Base-by-base conservation (phyloP, 495 filamentous ascomycete genomes). In the Rostrohypoxylon terebratum region DNA sequence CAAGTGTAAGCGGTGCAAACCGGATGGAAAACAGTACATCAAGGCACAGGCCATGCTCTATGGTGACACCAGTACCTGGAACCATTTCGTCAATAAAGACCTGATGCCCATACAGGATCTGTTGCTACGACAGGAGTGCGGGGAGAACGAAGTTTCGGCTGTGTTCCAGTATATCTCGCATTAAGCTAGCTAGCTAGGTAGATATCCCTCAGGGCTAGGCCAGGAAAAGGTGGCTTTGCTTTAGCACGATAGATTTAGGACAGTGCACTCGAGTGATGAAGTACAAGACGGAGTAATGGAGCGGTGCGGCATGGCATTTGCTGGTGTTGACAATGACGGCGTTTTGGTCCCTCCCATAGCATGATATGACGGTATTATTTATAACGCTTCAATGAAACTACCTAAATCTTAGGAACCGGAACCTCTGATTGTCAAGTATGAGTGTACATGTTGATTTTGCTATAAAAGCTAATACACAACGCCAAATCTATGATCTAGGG, bases 101-200 rank as follows among this genome's bases (percentile, higher is more conserved):
- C 77, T 99, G 75, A 86, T 86, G 69, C 85, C 86, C 69, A 98
- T 98, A 69, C 94, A 99, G 78, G 96, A 99, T 82, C 82, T 97
- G 78, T 76, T 99, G 77, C 82, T 99, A 31, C 87, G 94, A 68
- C 96, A 98, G 81, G 96, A 99, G 83, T 88, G 87, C 65, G 83
- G 81, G 7, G 91, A 93, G 81, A 83, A 83, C 54, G 92, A 94
- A 66, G 93, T 99, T 2, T 97, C 92, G 58, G 93, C 94, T 40
- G 93, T 97, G 61, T 99, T 98, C 79, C 96, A 99, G 87, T 99
- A 97, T 81, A 99, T 99, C 73, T 97, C 94, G 72, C 96, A 98
- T 77, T 85, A 69, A 76, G 20, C 14, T 28, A 31, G 20, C 14
- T 28, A 31, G 14, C 2, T n/a, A 14, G 1, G 28, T 3, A 28